Percentiles rank a stretch among this genome's conserved stretches.
These are phyloP conservation scores for Acarospora socialis DNA, from an alignment of 2,329 filamentous ascomycete genomes.

Conservation along the genomic window DNA sequence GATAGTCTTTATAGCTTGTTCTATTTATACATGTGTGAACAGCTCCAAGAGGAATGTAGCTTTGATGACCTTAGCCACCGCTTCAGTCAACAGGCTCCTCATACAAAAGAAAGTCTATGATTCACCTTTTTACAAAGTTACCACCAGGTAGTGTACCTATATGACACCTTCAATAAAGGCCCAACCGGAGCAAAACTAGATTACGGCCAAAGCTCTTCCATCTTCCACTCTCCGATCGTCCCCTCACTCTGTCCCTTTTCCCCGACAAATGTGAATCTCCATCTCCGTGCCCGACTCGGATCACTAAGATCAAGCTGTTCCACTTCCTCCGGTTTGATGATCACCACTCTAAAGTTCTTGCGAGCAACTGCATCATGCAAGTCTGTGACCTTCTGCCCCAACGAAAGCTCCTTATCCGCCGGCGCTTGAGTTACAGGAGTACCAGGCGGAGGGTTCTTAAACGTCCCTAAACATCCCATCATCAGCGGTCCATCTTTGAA, in stretches of 20 bases:
- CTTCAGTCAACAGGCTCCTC: no score
- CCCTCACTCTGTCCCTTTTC: slow-evolving; percentile 22
- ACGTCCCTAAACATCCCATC: slow-evolving; percentile 37
- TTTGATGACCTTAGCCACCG: no score
- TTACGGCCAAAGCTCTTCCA: slow-evolving; percentile 54
- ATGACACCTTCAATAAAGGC: no score
- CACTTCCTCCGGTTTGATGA: slow-evolving; percentile 68
- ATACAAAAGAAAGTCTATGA: no score
- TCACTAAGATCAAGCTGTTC: slow-evolving; percentile 61
- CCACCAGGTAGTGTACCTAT: no score
- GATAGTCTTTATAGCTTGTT: no score
- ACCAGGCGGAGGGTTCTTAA: slow-evolving; percentile 59
- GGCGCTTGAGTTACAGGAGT: slow-evolving; percentile 40
- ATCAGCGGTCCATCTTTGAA: background rate
- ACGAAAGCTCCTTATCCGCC: slow-evolving; percentile 28
- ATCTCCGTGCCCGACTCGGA: slow-evolving; percentile 47
- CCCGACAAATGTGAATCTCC: slow-evolving; percentile 49
- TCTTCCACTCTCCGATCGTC: slow-evolving; percentile 44
- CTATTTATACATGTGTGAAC: no score
- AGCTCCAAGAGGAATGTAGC: no score
- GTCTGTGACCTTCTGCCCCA: slow-evolving; percentile 53
- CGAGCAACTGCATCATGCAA: slow-evolving; percentile 57
- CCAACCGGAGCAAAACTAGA: no score
- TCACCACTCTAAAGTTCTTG: slow-evolving; percentile 69
- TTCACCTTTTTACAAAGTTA: no score